phyloP scores from a whole-genome alignment of 2,329 filamentous ascomycete genomes.

The Venturiaceae sp. region DNA sequence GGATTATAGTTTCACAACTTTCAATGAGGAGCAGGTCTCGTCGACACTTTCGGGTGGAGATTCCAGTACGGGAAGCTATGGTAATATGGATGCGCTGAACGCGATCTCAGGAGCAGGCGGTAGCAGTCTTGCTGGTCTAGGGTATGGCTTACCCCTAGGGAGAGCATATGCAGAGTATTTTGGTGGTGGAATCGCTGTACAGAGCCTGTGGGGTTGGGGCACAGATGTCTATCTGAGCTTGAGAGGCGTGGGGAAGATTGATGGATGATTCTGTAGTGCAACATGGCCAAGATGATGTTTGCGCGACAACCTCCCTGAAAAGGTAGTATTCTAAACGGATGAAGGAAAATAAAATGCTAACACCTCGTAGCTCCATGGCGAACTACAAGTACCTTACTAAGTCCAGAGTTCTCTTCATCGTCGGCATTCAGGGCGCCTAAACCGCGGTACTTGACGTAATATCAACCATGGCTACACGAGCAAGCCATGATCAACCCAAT shows the following conservation, averaged over 20 bases:
- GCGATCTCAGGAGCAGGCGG: constrained; percentile 63
- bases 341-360: too few species aligned
- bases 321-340: too few species aligned
- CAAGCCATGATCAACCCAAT: too few species aligned
- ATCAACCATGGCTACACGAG: too few species aligned
- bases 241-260: constrained; percentile 43
- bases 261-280: not conserved
- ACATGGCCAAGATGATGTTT: not conserved
- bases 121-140: constrained; percentile 76
- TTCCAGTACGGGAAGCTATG: constrained; percentile 9
- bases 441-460: too few species aligned
- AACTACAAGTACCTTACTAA: too few species aligned
- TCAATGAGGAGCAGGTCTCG: constrained; percentile 54
- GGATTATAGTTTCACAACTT: constrained; percentile 97
- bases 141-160: constrained; percentile 84
- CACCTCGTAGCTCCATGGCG: too few species aligned
- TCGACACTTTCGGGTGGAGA: constrained; percentile 31
- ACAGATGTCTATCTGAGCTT: constrained; percentile 57
- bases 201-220: constrained; percentile 92
- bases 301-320: not conserved
- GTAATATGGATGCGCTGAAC: constrained; percentile 56
- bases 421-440: too few species aligned
- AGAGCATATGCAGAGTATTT: constrained; percentile 97
- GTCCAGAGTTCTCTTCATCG: too few species aligned
- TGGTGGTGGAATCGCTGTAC: constrained; percentile 87